These are phyloP conservation scores for Didymella pomorum DNA, from an alignment of 2,329 filamentous ascomycete species.

Conservation along the genomic window DNA sequence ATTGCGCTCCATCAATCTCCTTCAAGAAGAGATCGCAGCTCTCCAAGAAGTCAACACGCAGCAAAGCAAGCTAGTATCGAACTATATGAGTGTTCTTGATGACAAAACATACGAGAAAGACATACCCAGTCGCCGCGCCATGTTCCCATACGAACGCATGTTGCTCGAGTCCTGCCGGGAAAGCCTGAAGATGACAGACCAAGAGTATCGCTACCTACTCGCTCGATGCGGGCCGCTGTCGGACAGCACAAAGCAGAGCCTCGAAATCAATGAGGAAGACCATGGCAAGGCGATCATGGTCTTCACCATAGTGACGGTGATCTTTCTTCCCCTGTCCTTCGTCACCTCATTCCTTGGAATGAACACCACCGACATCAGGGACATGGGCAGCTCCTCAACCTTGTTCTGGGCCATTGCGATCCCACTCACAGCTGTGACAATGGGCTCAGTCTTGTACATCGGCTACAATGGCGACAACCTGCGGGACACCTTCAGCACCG, in stretches of 20 bases:
- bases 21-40: constrained; percentile 43
- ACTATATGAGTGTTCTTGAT: constrained; percentile 38
- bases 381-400: constrained; percentile 50
- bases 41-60: constrained; percentile 36
- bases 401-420: constrained; percentile 52
- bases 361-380: constrained; percentile 52
- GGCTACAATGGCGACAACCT: constrained; percentile 43
- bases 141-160: constrained; percentile 34
- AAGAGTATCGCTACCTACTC: constrained; percentile 39
- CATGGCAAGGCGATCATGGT: constrained; percentile 56
- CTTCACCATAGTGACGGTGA: constrained; percentile 55
- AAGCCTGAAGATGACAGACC: constrained; percentile 26
- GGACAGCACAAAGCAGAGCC: constrained; percentile 45
- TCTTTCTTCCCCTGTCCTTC: constrained; percentile 57
- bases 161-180: constrained; percentile 37
- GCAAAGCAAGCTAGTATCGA: constrained; percentile 39
- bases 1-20: constrained; percentile 43
- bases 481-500: constrained; percentile 21
- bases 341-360: constrained; percentile 55
- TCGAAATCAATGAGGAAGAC: constrained; percentile 49
- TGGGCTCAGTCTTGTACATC: constrained; percentile 37
- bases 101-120: constrained; percentile 33
- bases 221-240: constrained; percentile 40
- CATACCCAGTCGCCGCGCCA: constrained; percentile 29
- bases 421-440: constrained; percentile 39